Base-by-base conservation (phyloP, 2,329 filamentous ascomycete species). In the Dothidotthia symphoricarpi region DNA sequence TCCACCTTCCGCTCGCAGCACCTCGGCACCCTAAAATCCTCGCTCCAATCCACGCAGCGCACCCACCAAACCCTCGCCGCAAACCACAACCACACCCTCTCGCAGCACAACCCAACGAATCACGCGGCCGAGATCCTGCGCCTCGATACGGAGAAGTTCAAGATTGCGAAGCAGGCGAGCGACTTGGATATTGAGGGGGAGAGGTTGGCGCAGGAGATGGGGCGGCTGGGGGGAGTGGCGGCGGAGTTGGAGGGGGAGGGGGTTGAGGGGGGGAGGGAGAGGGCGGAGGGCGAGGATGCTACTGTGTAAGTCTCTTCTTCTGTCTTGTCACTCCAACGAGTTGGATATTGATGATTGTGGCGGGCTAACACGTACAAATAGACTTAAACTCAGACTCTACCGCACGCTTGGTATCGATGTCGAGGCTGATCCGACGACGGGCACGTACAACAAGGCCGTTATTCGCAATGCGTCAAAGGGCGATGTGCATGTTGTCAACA, bases 181-280 rank as follows among this genome's bases (percentile, higher is more conserved):
- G 91, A 97, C 64, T 75, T 93, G 6, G 90, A 96, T 72, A 89
- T 91, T 61, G 93, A 98, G 70, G 86, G 86, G n/a, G 91, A 97
- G 73, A 78, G 91, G n/a, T 73, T 97, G 30, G 82, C 86, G 39
- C 80, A 81, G 5, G 87, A 94, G 66, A 71, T 88, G 5, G 85
- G 83, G 11, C 81, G 90, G 57, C 71, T 96, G 40, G 81, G 82
- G 45, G 82, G 82, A 28, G 77, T 85, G 8, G 70, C 96, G 56
- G 83, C 86, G 31, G 88, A 94, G 66, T 70, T 97, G 29, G 91
- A 97, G 63, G 74, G 85, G 37, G 88, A 95, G 68, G 90, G 90
- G 2, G 76, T 93, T 1, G 90, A 96, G 63, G 90, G 88, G 1
- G 77, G 71, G 6, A 70, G 74, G 26, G 73, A 75, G 50, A 72